Conservation (phyloP, 257 asterid genomes). For the Solanum sejunctum region DNA sequence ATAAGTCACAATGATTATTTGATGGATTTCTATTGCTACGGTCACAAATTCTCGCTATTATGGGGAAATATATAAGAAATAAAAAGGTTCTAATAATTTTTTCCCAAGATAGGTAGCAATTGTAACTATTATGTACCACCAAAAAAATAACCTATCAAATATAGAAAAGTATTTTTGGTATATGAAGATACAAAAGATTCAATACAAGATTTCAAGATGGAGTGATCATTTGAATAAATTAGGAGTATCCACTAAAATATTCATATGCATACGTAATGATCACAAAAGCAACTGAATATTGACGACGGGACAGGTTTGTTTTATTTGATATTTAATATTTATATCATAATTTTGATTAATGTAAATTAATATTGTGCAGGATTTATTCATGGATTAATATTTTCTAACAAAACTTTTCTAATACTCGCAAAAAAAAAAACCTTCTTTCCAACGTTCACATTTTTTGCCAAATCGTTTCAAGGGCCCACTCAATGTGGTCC, state of each 20-base stretch:
- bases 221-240: neutral
- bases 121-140: neutral
- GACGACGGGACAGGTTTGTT: neutral
- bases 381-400: too few relatives aligned
- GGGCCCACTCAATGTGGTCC: neutral
- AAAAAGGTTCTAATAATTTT: neutral
- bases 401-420: too few relatives aligned
- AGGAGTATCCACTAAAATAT: neutral
- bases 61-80: neutral
- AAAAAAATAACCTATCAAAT: neutral
- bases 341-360: too few relatives aligned
- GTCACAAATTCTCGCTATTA: neutral
- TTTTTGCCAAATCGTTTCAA: neutral
- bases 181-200: neutral
- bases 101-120: neutral
- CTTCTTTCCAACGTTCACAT: neutral
- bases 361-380: too few relatives aligned
- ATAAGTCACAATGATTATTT: neutral
- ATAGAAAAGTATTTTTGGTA: neutral
- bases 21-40: neutral
- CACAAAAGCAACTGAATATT: neutral
- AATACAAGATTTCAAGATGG: neutral
- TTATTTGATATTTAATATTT: too few relatives aligned
- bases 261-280: neutral
- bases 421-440: neutral